A percentile compares a stretch with the other conserved stretches of the same genome.
Evolutionary conservation across 371 early-diverging fungal genomes (phyloP).

Genomic region (Haplosporangium sp.): DNA sequence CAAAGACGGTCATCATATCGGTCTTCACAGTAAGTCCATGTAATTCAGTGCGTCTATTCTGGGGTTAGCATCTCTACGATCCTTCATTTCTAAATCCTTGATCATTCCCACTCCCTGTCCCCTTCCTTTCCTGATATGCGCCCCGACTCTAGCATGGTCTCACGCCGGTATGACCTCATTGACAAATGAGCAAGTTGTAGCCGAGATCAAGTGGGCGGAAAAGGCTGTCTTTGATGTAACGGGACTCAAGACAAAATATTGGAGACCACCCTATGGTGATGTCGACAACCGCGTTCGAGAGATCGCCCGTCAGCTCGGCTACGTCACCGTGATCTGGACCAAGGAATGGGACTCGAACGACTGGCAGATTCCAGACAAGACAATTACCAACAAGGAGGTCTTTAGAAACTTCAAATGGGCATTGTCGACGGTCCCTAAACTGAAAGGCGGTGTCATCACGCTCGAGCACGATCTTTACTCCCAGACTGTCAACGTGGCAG

Average conservation of each 20-base stretch:
- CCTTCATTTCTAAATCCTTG: neutral
- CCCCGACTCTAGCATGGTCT: conserved; percentile 63
- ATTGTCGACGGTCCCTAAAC: conserved; percentile 32
- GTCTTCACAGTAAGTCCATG: conserved; percentile 62
- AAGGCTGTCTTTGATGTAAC: conserved; percentile 71
- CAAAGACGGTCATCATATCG: conserved; percentile 61
- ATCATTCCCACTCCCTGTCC: neutral
- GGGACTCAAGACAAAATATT: conserved; percentile 62
- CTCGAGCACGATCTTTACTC: conserved; percentile 56
- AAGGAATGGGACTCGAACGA: conserved; percentile 55
- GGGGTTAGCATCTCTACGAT: no score
- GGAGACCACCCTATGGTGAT: conserved; percentile 71
- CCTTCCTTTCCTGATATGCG: conserved; percentile 28
- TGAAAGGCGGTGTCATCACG: conserved; percentile 49
- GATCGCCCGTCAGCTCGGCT: conserved; percentile 63
- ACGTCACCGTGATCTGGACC: conserved; percentile 55
- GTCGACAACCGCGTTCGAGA: conserved; percentile 72
- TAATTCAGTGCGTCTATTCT: no score
- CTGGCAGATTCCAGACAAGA: conserved; percentile 50
- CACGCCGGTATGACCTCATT: conserved; percentile 72
- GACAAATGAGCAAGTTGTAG: conserved; percentile 74
- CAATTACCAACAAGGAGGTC: conserved; percentile 41
- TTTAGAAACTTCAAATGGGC: conserved; percentile 51
- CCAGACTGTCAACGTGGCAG: conserved; percentile 65
- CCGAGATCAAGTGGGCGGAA: conserved; percentile 77